Evolutionary conservation across 2,329 filamentous ascomycete genomes (phyloP).

Genomic region (Sclerotiophoma versabilis): DNA sequence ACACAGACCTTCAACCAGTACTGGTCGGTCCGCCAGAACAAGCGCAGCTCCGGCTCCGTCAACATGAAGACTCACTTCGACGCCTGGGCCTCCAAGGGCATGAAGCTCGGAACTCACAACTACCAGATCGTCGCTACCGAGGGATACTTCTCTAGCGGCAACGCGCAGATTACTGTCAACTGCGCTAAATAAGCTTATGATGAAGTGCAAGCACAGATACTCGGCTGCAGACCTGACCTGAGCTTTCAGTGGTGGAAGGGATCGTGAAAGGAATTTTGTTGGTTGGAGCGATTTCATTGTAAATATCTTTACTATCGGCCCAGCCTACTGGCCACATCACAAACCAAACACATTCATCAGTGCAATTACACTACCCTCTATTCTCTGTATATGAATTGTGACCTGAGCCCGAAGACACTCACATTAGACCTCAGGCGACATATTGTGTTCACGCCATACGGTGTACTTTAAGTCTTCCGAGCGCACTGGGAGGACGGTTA

Average conservation of each 20-base stretch:
- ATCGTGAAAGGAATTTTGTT: background rate
- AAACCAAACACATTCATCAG: constrained; percentile 5
- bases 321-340: constrained; percentile 1
- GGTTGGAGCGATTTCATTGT: background rate
- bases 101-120: constrained; percentile 42
- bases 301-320: constrained; percentile 1
- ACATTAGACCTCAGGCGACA: no score
- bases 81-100: constrained; percentile 43
- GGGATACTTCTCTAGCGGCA: constrained; percentile 61
- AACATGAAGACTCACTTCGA: constrained; percentile 46
- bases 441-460: no score
- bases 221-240: constrained; percentile 14
- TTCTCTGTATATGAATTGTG: no score
- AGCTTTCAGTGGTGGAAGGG: background rate
- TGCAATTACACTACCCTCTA: background rate
- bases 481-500: no score
- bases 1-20: constrained; percentile 62
- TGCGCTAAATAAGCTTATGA: constrained; percentile 26
- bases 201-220: background rate
- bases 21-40: constrained; percentile 51
- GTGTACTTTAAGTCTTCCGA: no score
- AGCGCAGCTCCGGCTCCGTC: constrained; percentile 41
- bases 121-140: constrained; percentile 61
- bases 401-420: no score
- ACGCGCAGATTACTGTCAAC: constrained; percentile 57